Base-by-base conservation (phyloP, 257 asterid species). In the Capsicum pubescens region DNA sequence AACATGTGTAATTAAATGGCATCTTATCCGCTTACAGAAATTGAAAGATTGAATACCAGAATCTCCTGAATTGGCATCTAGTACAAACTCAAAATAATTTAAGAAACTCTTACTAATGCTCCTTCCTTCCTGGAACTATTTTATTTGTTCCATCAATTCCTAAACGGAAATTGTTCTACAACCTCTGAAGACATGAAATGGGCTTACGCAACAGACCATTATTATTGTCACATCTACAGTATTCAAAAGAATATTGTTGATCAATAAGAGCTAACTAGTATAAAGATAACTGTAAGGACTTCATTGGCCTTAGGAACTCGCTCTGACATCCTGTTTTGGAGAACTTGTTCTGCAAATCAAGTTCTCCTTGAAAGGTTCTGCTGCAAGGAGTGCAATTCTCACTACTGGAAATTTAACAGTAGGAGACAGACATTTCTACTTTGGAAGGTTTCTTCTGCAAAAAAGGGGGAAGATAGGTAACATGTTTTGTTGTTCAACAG, bases 1-100 rank as follows among this genome's bases (percentile, higher is more conserved):
- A 76, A 76, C 42, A 21, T 76, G 13, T 1, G 46, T 74, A 52
- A 32, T 76, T 67, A 67, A 67, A 67, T 67, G 74, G 48, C 50
- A 36, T 35, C 42, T 15, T 32, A 2, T 35, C 11, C 50, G 6
- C 74, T 67, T 35, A 67, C 21, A 67, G 19, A 35, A 67, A 67
- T 2, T 14, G 50, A 14, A 67, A 17, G 74, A 14, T 13, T 67
- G 74, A 35, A 35, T 35, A 67, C 19, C 17, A 35, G 50, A 35
- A 35, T 36, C 7, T 13, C 48, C 10, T 11, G 48, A 3, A 66
- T 66, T 66, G 46, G 48, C 74, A 66, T 9, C 17, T 5, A 36
- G 5, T 26, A 26, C 48, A 15, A 67, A 67, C 74, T 67, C 36
- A 32, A 67, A 35, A 8, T 14, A 35, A 67, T 19, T 15, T 35